Base-by-base conservation (phyloP, 179 eudicot species). In the Gypsophila paniculata region DNA sequence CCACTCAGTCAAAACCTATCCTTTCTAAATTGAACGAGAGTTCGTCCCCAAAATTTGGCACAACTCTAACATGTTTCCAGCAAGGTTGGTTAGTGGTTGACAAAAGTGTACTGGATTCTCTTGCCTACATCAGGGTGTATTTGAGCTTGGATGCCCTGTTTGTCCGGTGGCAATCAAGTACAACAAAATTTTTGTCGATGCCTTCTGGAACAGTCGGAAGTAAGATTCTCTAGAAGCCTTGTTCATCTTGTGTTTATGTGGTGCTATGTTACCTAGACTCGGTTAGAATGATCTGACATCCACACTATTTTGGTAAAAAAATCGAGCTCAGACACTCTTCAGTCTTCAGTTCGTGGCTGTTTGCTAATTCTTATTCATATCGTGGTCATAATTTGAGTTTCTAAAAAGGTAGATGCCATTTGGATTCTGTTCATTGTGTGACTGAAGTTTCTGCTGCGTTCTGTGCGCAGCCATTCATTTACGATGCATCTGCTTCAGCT, bases 151-250 rank as follows among this genome's bases (percentile, higher is more conserved):
- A 69, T 86, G 90, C 83, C 87, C 98, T 39, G 96, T 95, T 53
- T 92, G 98, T 74, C 99, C 99, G 0, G 80, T 95, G 21, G 99
- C 99, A 51, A 88, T 95, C 84, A 95, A 95, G 88, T 95, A 95
- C 87, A 92, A 95, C 90, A 95, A 92, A 79, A 88, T 95, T 22
- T 92, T 92, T 74, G 97, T 90, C 46, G 98, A 92, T 80, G 99
- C 99, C 74, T 95, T 92, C 71, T 95, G 97, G 99, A 92, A 92
- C 78, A 92, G 98, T 73, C 75, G 85, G 64, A 92, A 95, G 99
- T 92, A 89, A 87, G 99, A 29, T 39, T 61, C 11, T 39, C 29
- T 52, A 36, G 21, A 68, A n/a, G 53, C 61, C 57, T 65, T 29
- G 60, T 70, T 75, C 52, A 52, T 34, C 60, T 3, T 18, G 55